These are phyloP conservation scores for Gracilaria gracilis DNA, from an alignment of 23 red algal genomes.

Conservation along the genomic window DNA sequence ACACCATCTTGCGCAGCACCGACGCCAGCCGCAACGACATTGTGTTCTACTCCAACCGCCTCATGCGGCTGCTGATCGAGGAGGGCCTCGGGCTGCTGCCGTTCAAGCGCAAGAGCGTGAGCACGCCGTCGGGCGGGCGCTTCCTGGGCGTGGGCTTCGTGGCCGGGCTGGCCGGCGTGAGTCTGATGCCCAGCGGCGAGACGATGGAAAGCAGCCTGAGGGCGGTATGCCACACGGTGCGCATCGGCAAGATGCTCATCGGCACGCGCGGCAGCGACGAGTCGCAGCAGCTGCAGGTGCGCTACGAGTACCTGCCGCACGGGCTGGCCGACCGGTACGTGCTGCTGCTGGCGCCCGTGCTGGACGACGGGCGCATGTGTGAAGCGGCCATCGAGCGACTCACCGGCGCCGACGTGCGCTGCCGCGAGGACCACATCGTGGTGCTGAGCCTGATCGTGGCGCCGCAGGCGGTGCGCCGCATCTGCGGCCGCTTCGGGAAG, in stretches of 20 bases:
- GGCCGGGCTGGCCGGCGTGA: slow-evolving; percentile 77
- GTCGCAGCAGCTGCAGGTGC: slow-evolving; percentile 12
- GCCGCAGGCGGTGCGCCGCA: slow-evolving; percentile 69
- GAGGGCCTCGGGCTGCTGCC: slow-evolving; percentile 90
- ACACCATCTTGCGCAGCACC: slow-evolving; percentile 84
- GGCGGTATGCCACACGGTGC: slow-evolving; percentile 81
- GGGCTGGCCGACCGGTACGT: slow-evolving; percentile 66
- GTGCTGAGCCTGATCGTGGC: slow-evolving; percentile 85
- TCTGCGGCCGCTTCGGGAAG: slow-evolving; percentile 76
- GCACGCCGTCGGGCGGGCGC: slow-evolving; percentile 78
- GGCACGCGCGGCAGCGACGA: neutral
- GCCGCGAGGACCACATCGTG: slow-evolving; percentile 76
- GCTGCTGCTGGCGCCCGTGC: slow-evolving; percentile 94
- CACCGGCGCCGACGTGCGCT: slow-evolving; percentile 51
- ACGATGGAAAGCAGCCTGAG: slow-evolving; percentile 90
- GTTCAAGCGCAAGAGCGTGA: slow-evolving; percentile 83
- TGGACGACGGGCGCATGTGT: slow-evolving; percentile 76
- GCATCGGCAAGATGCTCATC: slow-evolving; percentile 93
- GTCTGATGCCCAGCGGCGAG: slow-evolving; percentile 84
- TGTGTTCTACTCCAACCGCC: slow-evolving; percentile 96
- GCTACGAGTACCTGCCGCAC: slow-evolving; percentile 74
- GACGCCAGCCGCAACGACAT: slow-evolving; percentile 85
- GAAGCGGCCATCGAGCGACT: slow-evolving; percentile 79
- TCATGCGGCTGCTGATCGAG: slow-evolving; percentile 94
- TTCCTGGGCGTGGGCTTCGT: slow-evolving; percentile 88